A percentile compares a stretch with the other conserved stretches of the same genome.
phyloP scores from a whole-genome alignment of 139 green algal species.

The Pedinophyceae sp. region DNA sequence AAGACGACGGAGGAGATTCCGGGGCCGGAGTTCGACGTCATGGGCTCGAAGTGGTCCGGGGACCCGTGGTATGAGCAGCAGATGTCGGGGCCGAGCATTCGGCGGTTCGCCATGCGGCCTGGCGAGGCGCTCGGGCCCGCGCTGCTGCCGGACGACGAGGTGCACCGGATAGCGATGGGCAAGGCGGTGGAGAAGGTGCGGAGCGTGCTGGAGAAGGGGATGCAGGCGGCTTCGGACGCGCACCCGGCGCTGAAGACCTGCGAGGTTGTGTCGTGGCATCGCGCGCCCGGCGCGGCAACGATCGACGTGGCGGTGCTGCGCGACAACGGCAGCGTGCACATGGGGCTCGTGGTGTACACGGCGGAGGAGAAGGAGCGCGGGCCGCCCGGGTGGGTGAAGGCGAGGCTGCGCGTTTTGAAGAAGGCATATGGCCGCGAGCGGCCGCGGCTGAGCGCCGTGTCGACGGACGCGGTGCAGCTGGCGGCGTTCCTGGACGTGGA shows the following conservation, averaged over 20 bases:
- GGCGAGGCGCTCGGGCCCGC: too few species aligned
- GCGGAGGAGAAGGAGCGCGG: conserved; percentile 2
- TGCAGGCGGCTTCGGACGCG: conserved; percentile 4
- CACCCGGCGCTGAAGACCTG: conserved; percentile 16
- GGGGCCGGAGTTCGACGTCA: conserved; percentile 4
- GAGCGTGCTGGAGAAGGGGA: conserved; percentile 9
- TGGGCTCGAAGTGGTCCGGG: conserved; percentile 13
- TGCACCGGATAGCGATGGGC: too few species aligned
- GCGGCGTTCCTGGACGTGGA: not conserved
- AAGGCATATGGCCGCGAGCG: conserved; percentile 2
- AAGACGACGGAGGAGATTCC: conserved; percentile 4
- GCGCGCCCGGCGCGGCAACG: too few species aligned
- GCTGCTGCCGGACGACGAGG: too few species aligned
- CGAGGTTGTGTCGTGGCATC: conserved; percentile 15
- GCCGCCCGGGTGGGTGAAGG: conserved; percentile 9
- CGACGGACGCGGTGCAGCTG: not conserved
- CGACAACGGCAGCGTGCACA: too few species aligned
- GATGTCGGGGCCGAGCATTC: too few species aligned
- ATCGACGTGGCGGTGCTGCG: too few species aligned
- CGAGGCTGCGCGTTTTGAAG: conserved; percentile 6
- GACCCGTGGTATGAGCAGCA: too few species aligned
- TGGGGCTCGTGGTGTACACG: conserved; percentile 14
- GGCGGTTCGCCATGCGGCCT: too few species aligned
- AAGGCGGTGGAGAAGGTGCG: too few species aligned
- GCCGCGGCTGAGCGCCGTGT: not conserved